A percentile compares a stretch with the other conserved stretches of the same genome.
phyloP scores from a whole-genome alignment of 192 early-diverging fungal species.

The Thoreauomyces humboldtii region DNA sequence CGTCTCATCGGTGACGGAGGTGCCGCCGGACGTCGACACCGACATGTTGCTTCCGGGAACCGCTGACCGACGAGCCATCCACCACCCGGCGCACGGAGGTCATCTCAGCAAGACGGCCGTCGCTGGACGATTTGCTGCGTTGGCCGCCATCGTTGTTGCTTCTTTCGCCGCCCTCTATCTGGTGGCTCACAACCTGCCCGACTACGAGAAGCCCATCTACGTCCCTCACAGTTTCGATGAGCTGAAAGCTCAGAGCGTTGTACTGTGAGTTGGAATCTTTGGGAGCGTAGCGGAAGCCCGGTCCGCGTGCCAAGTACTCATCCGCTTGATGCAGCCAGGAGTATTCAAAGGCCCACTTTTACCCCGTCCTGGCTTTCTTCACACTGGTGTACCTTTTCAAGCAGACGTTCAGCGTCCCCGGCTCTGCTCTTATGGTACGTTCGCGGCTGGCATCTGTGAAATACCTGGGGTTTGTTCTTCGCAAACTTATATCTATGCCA shows the following conservation, averaged over 20 bases:
- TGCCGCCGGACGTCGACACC: too few species aligned
- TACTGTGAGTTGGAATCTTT: slow-evolving; percentile 21
- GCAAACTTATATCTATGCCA: neutral
- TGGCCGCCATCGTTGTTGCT: too few species aligned
- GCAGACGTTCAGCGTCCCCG: slow-evolving; percentile 39
- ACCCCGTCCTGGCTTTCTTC: slow-evolving; percentile 23
- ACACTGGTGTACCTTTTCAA: slow-evolving; percentile 37
- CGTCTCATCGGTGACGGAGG: too few species aligned
- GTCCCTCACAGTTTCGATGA: slow-evolving; percentile 32
- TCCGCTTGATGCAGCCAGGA: slow-evolving; percentile 13
- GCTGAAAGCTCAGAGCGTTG: slow-evolving; percentile 31
- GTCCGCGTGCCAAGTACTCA: neutral
- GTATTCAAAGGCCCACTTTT: slow-evolving; percentile 27
- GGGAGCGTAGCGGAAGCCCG: neutral
- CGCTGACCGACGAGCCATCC: too few species aligned
- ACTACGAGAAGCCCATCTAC: slow-evolving; percentile 23
- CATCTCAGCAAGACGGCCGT: too few species aligned
- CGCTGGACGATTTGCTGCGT: too few species aligned
- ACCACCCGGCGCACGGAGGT: too few species aligned
- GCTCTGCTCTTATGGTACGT: slow-evolving; percentile 32
- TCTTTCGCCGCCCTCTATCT: too few species aligned
- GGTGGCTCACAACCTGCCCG: slow-evolving; percentile 16
- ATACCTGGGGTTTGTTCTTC: neutral
- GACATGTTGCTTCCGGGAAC: too few species aligned
- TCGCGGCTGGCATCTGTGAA: neutral